phyloP scores from a whole-genome alignment of 805 yeast species.

The Candida boleticola region DNA sequence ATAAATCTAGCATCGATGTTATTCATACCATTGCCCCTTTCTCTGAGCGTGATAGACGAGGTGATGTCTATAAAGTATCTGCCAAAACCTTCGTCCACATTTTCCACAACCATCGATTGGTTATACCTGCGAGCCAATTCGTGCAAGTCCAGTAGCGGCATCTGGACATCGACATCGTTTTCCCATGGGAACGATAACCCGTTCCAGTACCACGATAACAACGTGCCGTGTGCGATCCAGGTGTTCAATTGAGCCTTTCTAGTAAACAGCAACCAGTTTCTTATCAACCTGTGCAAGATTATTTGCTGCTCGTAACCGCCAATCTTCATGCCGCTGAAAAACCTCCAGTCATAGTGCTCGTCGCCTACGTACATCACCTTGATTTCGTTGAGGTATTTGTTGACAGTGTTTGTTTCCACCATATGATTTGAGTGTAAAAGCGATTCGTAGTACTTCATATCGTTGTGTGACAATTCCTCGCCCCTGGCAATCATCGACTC shows the following conservation, averaged over 20 bases:
- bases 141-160: slow-evolving; percentile 49
- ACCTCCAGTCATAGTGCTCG: slow-evolving; percentile 59
- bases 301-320: slow-evolving; percentile 35
- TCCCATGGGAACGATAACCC: slow-evolving; percentile 69
- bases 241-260: slow-evolving; percentile 45
- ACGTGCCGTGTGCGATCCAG: slow-evolving; percentile 65
- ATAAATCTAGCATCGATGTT: slow-evolving; percentile 72
- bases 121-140: slow-evolving; percentile 46
- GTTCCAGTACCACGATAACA: slow-evolving; percentile 62
- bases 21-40: slow-evolving; percentile 56
- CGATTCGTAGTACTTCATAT: slow-evolving; percentile 29
- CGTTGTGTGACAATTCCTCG: slow-evolving; percentile 15
- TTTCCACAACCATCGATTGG: slow-evolving; percentile 50
- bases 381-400: slow-evolving; percentile 2
- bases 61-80: slow-evolving; percentile 50
- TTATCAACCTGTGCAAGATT: slow-evolving; percentile 46
- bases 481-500: slow-evolving; percentile 17
- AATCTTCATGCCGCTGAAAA: slow-evolving; percentile 47
- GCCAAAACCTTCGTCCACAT: slow-evolving; percentile 48
- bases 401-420: slow-evolving; percentile 22
- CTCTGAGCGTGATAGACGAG: slow-evolving; percentile 52
- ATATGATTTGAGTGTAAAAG: slow-evolving; percentile 28
- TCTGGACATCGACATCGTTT: slow-evolving; percentile 61
- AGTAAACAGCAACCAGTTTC: slow-evolving; percentile 53
- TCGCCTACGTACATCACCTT: slow-evolving; percentile 16